phyloP scores from a whole-genome alignment of 2,329 filamentous ascomycete species.

The Scedosporium apiospermum region DNA sequence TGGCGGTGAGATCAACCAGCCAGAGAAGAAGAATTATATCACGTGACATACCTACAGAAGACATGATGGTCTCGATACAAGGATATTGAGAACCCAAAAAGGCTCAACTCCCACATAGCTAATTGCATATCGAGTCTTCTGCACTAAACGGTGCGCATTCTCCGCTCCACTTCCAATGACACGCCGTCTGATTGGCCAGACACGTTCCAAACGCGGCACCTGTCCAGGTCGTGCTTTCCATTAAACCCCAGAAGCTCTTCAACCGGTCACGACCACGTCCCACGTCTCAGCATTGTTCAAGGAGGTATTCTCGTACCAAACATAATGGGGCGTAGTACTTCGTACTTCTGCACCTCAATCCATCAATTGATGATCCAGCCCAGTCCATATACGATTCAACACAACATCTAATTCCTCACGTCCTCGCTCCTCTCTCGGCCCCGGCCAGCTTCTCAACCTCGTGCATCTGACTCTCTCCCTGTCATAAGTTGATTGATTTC shows the following conservation, averaged over 20 bases:
- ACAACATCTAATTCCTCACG: not conserved
- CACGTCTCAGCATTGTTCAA: not conserved
- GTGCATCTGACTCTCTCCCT: not conserved
- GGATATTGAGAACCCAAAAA: not conserved
- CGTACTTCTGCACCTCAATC: not conserved
- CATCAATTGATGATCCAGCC: not conserved
- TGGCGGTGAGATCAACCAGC: too few relatives aligned
- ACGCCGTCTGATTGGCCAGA: not conserved
- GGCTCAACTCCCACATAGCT: not conserved
- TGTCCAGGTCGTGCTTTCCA: conserved; percentile 1
- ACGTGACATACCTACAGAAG: not conserved
- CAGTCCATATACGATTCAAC: not conserved
- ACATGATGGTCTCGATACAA: not conserved
- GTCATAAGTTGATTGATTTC: not conserved
- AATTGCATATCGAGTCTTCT: not conserved
- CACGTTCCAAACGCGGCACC: not conserved
- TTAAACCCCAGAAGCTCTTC: conserved; percentile 2
- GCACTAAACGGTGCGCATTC: not conserved
- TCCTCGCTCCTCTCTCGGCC: not conserved
- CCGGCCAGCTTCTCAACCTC: not conserved
- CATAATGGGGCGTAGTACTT: not conserved
- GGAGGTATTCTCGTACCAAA: not conserved
- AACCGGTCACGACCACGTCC: not conserved
- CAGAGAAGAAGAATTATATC: not conserved
- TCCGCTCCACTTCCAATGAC: not conserved